phyloP scores from a whole-genome alignment of 352 stramenopile genomes.

The Globisporangium carolinianum region DNA sequence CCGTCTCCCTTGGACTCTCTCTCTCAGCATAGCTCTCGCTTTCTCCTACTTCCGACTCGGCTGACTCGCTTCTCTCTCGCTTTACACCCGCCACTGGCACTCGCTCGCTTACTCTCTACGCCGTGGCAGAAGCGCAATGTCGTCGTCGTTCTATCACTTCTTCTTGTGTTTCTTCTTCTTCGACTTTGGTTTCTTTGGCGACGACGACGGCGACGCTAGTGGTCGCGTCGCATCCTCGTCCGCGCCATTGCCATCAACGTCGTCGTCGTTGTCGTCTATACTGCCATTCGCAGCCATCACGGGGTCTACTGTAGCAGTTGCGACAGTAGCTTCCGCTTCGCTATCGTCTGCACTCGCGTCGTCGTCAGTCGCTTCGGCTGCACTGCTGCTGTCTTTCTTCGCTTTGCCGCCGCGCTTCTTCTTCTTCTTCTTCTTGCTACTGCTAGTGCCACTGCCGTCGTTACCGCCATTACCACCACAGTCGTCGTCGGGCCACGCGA shows the following conservation, averaged over 20 bases:
- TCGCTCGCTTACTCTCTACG: too few species aligned
- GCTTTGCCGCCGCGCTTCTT: constrained; percentile 37
- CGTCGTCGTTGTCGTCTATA: constrained; percentile 2
- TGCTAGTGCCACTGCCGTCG: constrained; percentile 15
- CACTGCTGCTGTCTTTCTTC: neutral
- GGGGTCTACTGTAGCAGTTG: neutral
- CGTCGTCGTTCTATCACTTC: constrained; percentile 23
- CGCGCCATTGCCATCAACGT: constrained; percentile 9
- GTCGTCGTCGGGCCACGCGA: constrained; percentile 74
- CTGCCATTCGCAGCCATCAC: neutral
- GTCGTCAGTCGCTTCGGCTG: neutral
- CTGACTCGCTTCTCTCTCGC: too few species aligned
- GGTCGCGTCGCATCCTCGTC: constrained; percentile 2
- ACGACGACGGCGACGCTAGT: neutral
- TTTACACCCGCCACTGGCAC: too few species aligned
- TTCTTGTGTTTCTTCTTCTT: constrained; percentile 45
- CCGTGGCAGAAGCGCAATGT: too few species aligned
- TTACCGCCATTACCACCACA: neutral
- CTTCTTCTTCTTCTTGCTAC: constrained; percentile 71
- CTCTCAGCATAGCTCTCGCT: too few species aligned
- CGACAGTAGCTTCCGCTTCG: neutral
- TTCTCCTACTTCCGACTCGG: too few species aligned
- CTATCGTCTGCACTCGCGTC: neutral
- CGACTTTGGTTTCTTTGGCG: constrained; percentile 32
- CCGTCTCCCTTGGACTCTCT: too few species aligned